A percentile compares a stretch with the other conserved stretches of the same genome.
These are phyloP conservation scores for Quercus glauca DNA, from an alignment of 306 rosid genomes.

Conservation along the genomic window DNA sequence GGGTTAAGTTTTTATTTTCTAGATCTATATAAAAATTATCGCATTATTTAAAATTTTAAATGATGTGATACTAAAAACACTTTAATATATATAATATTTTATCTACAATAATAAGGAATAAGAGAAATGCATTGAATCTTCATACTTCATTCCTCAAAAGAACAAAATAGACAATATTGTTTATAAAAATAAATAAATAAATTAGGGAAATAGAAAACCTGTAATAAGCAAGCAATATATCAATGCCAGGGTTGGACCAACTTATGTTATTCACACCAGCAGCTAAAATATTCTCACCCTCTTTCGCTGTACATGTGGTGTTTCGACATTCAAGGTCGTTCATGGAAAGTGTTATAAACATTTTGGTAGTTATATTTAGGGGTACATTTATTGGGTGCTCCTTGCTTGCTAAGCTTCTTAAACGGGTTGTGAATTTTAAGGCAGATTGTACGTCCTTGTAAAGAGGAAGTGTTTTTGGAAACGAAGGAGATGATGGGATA, in stretches of 20 bases:
- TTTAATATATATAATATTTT: too few species aligned
- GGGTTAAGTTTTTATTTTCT: too few species aligned
- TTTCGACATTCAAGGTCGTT: constrained; percentile 26
- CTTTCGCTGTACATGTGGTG: constrained; percentile 29
- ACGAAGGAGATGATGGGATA: constrained; percentile 2
- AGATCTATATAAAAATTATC: too few species aligned
- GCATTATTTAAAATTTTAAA: too few species aligned
- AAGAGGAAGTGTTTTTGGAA: constrained; percentile 20
- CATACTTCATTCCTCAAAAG: background rate
- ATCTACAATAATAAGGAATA: too few species aligned
- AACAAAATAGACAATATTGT: background rate
- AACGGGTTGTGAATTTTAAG: constrained; percentile 12
- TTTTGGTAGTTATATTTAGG: constrained; percentile 18
- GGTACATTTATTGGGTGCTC: constrained; percentile 38
- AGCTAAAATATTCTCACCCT: constrained; percentile 24
- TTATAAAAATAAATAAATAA: background rate
- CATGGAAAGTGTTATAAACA: constrained; percentile 27
- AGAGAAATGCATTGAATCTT: too few species aligned
- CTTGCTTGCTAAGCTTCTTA: constrained; percentile 31
- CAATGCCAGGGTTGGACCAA: constrained; percentile 28
- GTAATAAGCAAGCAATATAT: constrained; percentile 47
- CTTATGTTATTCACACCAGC: constrained; percentile 50
- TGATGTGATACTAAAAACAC: too few species aligned
- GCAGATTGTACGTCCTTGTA: constrained; percentile 28
- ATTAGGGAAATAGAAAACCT: constrained; percentile 6